phyloP scores from a whole-genome alignment of 225 moss, liverwort and hornwort species.

The Pleurozium schreberi region DNA sequence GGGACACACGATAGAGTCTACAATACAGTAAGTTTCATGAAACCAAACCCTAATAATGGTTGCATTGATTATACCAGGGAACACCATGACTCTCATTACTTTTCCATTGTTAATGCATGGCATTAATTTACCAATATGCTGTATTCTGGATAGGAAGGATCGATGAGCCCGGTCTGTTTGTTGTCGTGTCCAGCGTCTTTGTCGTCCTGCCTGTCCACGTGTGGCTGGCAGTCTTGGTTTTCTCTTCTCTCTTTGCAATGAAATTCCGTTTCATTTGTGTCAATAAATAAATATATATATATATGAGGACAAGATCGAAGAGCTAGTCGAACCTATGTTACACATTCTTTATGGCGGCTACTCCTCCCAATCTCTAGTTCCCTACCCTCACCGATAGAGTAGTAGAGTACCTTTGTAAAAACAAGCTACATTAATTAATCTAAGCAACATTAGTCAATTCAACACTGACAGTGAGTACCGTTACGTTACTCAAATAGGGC shows the following conservation, averaged over 20 bases:
- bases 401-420: no score
- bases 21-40: neutral
- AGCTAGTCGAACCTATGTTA: neutral
- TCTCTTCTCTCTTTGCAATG: no score
- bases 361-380: neutral
- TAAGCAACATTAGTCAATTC: neutral
- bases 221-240: no score
- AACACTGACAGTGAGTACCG: neutral
- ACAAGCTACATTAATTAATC: no score
- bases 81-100: neutral
- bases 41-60: neutral
- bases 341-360: neutral
- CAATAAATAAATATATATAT: no score
- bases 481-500: no score
- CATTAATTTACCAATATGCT: neutral
- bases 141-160: neutral
- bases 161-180: no score
- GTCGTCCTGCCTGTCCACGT: no score
- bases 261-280: no score
- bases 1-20: no score
- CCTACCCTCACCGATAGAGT: neutral
- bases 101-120: neutral
- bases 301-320: neutral
- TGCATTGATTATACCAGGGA: neutral
- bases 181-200: no score